phyloP scores from a whole-genome alignment of 768 basidiomycete species.

The Mycena metata region DNA sequence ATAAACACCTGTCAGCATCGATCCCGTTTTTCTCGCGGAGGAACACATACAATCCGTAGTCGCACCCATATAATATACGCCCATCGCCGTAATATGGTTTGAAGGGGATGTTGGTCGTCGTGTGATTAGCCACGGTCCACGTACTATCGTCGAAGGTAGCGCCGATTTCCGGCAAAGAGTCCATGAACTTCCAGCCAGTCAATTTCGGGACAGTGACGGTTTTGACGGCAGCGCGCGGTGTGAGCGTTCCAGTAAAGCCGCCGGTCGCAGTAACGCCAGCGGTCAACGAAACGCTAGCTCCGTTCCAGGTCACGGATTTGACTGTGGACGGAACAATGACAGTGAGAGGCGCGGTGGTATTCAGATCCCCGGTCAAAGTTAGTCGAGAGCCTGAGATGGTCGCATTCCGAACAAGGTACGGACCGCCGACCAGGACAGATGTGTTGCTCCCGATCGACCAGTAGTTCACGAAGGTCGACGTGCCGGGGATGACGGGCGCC shows the following conservation, averaged over 20 bases:
- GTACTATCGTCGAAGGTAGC: constrained; percentile 68
- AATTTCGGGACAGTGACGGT: constrained; percentile 63
- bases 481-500: constrained; percentile 72
- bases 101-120: constrained; percentile 78
- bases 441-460: constrained; percentile 83
- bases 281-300: constrained; percentile 51
- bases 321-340: constrained; percentile 73
- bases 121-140: constrained; percentile 80
- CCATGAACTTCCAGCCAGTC: constrained; percentile 78
- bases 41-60: constrained; percentile 83
- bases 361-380: constrained; percentile 77
- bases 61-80: constrained; percentile 85
- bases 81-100: constrained; percentile 82
- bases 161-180: constrained; percentile 81
- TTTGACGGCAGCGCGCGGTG: constrained; percentile 45
- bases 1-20: background rate
- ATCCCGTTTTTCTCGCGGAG: constrained; percentile 19
- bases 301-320: constrained; percentile 80
- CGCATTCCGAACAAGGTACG: constrained; percentile 73
- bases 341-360: constrained; percentile 67
- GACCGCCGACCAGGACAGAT: constrained; percentile 75
- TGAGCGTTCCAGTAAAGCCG: constrained; percentile 64
- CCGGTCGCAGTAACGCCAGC: constrained; percentile 54
- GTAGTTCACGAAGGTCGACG: constrained; percentile 64
- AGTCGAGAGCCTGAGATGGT: constrained; percentile 63